Evolutionary conservation across 805 yeast species (phyloP).

Genomic region (Naumovozyma dairenensis): DNA sequence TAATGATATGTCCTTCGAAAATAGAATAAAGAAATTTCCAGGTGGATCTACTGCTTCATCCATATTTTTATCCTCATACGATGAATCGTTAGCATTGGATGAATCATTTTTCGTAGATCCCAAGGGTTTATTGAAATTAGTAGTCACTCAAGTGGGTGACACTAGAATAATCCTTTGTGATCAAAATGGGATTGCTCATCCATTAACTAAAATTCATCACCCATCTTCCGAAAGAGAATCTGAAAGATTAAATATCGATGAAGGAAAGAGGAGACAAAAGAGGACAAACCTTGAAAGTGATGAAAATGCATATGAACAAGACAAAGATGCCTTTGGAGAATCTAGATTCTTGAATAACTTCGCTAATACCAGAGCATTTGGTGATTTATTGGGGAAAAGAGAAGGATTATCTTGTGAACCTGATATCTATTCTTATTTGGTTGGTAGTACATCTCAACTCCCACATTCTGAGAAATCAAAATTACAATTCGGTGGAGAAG

Average conservation of each 20-base stretch:
- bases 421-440: slow-evolving; percentile 57
- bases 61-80: slow-evolving; percentile 35
- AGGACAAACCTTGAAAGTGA: slow-evolving; percentile 29
- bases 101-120: slow-evolving; percentile 40
- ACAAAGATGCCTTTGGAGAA: slow-evolving; percentile 89
- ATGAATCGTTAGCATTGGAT: slow-evolving; percentile 14
- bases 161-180: slow-evolving; percentile 83
- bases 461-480: slow-evolving; percentile 28
- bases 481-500: slow-evolving; percentile 64
- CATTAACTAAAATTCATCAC: slow-evolving; percentile 75
- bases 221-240: slow-evolving; percentile 77
- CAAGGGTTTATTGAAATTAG: slow-evolving; percentile 53
- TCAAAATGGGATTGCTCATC: slow-evolving; percentile 64
- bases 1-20: slow-evolving; percentile 8
- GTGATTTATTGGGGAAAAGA: slow-evolving; percentile 72
- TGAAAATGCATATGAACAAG: slow-evolving; percentile 9
- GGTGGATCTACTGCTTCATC: slow-evolving; percentile 72
- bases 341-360: slow-evolving; percentile 64
- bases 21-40: slow-evolving; percentile 24
- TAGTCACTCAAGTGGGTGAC: slow-evolving; percentile 89
- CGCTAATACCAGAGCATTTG: slow-evolving; percentile 92
- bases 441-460: slow-evolving; percentile 50
- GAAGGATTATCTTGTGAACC: slow-evolving; percentile 91
- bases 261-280: background rate
- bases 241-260: slow-evolving; percentile 37